Base-by-base conservation (phyloP, 768 basidiomycete genomes). In the Lentinula boryana region DNA sequence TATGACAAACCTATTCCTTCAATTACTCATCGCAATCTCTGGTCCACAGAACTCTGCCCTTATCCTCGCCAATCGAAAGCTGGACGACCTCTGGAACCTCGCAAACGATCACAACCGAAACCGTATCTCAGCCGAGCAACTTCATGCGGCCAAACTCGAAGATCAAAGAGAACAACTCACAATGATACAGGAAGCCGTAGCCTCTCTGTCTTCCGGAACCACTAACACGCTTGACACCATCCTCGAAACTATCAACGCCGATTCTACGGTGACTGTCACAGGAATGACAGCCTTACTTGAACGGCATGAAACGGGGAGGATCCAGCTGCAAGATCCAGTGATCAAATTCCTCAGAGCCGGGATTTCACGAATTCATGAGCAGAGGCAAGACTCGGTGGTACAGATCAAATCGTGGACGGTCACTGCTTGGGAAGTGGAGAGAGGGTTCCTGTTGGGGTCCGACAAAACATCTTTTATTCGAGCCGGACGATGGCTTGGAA, bases 371-470 rank as follows among this genome's bases (percentile, higher is more conserved):
- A 16, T 59, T 10, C 50, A 33, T 27, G 58, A 59, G 31, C 58
- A 59, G 31, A 56, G 16, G 10, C 10, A 23, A 15, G 46, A 49
- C 27, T 38, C 18, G 8, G 23, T 27, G 3, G 50, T 52, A 0
- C n/a, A 59, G 48, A 59, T 50, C 23, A 59, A 59, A 16, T 59
- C 58, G 16, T 59, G 58, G 58, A 59, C 48, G 4, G 58, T 59
- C 10, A 59, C 58, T 12, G 32, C 44, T 35, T 50, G 32, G 36
- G 58, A 59, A 38, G 44, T 59, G 32, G 58, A 59, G 1, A 44
- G 50, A 36, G 58, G 58, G 15, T 59, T 59, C 18, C 27, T 59
- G 6, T 35, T 59, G 23, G 58, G 58, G 18, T 38, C 48, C 4
- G 58, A 59, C 35, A 46, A 18, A 7, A 50, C 58, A 8, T 59